Base-by-base conservation (phyloP, 768 basidiomycete genomes). In the Lanmaoa rubissima region DNA sequence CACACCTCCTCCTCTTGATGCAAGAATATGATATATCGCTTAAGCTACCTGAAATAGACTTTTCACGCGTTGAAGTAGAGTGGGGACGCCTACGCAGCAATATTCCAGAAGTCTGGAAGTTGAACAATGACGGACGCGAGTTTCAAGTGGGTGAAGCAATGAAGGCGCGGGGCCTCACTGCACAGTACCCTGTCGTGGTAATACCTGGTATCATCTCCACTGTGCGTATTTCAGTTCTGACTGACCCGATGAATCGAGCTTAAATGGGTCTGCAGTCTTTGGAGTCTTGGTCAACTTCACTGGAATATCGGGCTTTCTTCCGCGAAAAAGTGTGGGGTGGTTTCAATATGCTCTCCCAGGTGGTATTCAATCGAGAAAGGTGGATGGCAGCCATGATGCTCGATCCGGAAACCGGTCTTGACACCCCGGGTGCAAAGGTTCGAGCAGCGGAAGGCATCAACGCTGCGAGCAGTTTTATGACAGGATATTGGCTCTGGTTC, bases 401-500 rank as follows among this genome's bases (percentile, higher is more conserved):
- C 10, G 95, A 99, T 70, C 88, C 92, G 0, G 78, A 87, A 17
- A 97, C 95, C 0, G 96, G 96, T 0, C 78, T 99, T 7, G 96
- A 99, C 66, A 90, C 92, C 4, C 82, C 85, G 0, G 87, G 84
- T 16, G 85, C 83, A 44, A 97, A 93, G 70, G 85, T 98, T 55
- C 80, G 96, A 36, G 92, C 95, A 13, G 93, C 92, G 0, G 92
- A 97, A 71, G 95, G 95, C 0, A 84, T 96, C 21, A 90, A 92
- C 66, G 93, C 93, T 0, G 94, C 93, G 3, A 90, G 88, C 60
- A 87, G 79, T 62, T 88, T 92, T 62, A 84, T 94, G 54, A 85
- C 87, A 68, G 94, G 95, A 1, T 99, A 94, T 69, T 98, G 94
- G 95, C 85, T 96, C 51, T 96, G 94, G 92, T 87, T 65, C 51